These are phyloP conservation scores for Vitis hybrid DNA, from an alignment of 177 flowering plant genomes.

Conservation along the genomic window DNA sequence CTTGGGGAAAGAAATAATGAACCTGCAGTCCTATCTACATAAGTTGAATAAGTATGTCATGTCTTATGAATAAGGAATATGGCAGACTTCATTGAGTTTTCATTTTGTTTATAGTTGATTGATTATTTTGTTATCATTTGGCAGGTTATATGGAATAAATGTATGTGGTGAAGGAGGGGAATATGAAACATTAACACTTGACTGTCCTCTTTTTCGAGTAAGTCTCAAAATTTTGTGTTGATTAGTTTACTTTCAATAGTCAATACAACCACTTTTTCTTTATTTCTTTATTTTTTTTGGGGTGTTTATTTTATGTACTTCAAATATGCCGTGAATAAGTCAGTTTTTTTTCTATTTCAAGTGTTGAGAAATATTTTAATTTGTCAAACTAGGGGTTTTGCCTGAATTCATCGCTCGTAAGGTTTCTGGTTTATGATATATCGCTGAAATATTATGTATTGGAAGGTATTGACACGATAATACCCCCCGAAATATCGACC, in stretches of 20 bases:
- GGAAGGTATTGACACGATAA: no score
- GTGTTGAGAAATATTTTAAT: no score
- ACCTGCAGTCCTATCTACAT: slow-evolving; percentile 57
- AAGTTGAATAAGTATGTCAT: slow-evolving; percentile 72
- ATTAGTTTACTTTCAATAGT: no score
- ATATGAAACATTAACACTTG: slow-evolving; percentile 93
- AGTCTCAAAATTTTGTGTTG: slow-evolving; percentile 17
- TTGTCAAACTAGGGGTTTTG: no score
- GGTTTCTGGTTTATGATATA: no score
- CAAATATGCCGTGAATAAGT: no score
- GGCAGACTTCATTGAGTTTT: neutral
- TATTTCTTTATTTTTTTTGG: no score
- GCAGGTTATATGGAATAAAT: slow-evolving; percentile 85
- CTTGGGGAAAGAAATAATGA: slow-evolving; percentile 77
- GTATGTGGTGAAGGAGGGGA: slow-evolving; percentile 99
- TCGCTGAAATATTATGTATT: no score
- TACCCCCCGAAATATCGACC: no score
- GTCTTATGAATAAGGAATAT: neutral
- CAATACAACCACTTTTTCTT: no score
- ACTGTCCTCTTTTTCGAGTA: slow-evolving; percentile 87
- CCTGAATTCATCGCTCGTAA: no score
- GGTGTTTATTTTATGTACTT: neutral
- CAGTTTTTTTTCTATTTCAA: no score
- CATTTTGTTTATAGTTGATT: neutral
- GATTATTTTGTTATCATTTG: slow-evolving; percentile 11